Base-by-base conservation (phyloP, 805 yeast species). In the Cyberlindnera maclurae region DNA sequence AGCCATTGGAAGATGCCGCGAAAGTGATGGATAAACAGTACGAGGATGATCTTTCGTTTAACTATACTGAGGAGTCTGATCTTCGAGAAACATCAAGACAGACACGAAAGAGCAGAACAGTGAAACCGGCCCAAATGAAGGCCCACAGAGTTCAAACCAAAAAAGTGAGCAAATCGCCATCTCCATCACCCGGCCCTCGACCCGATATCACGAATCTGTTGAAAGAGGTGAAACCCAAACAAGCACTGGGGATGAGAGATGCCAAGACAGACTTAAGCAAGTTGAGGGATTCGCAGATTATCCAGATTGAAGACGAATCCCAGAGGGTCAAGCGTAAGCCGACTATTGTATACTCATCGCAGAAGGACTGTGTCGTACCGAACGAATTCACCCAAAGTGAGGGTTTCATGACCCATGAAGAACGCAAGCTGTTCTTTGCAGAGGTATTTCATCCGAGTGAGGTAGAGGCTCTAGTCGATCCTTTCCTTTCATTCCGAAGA, bases 331-430 rank as follows among this genome's bases (percentile, higher is more conserved):
- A 28, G 6, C 8, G 22, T 18, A 31, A 18, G 9, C 18, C 15
- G 9, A 18, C 13, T 20, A 17, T 18, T 8, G 28, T 35, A 5
- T 43, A 46, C 20, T 18, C 31, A 20, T 39, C 54, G 2, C 43
- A 43, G 11, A 35, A 16, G 15, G 55, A 54, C 36, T 12, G 11
- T 2, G 5, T 50, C 11, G 42, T 37, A 4, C 26, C 39, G 1
- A 32, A 15, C 8, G 29, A 34, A 0, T 44, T 51, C 26, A 33
- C 26, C 3, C 37, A 33, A 2, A 29, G 29, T 4, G 52, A 49
- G n/a, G 59, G 59, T 1, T 47, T 46, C 22, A 34, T 54, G 9
- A 44, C 39, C 2, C 41, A 27, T 2, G 16, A 32, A 5, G 57
- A 53, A 20, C 31, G 36, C 5, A 39, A 34, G 3, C 43, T 42